These are phyloP conservation scores for Xerocomellus chrysenteron DNA, from an alignment of 768 basidiomycete genomes.

Conservation along the genomic window DNA sequence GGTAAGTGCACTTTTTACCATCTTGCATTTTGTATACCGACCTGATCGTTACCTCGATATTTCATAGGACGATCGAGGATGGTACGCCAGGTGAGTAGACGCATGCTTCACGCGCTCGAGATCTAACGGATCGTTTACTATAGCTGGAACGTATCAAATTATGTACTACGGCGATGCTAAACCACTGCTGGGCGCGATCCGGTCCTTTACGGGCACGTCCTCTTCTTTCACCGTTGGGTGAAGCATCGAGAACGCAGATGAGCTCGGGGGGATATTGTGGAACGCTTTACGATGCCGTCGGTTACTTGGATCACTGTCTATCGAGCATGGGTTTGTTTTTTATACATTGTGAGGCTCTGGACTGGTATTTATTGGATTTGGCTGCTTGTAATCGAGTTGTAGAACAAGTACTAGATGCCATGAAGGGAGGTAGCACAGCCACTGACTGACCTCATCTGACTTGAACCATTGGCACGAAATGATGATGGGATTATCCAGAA, in stretches of 20 bases:
- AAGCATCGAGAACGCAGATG: not conserved
- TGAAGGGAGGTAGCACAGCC: no score
- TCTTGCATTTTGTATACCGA: not conserved
- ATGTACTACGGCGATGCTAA: conserved; percentile 78
- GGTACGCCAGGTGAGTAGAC: conserved; percentile 40
- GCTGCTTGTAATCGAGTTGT: no score
- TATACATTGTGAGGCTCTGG: no score
- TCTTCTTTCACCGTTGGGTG: conserved; percentile 54
- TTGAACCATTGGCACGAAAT: no score
- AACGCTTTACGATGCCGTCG: conserved; percentile 14
- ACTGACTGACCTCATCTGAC: no score
- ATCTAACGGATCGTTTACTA: not conserved
- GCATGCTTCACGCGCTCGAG: not conserved
- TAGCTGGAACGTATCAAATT: conserved; percentile 71
- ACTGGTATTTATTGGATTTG: no score
- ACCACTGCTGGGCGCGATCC: conserved; percentile 59
- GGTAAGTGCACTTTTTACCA: conserved; percentile 38
- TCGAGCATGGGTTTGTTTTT: no score
- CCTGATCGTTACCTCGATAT: not conserved
- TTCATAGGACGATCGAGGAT: conserved; percentile 57
- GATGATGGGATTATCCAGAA: no score
- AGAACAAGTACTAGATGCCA: no score
- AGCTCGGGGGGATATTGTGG: conserved; percentile 23
- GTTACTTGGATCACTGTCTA: no score
- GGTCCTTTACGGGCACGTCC: conserved; percentile 60